phyloP scores from a whole-genome alignment of 345 rosid species.

The Gossypioides kirkii region DNA sequence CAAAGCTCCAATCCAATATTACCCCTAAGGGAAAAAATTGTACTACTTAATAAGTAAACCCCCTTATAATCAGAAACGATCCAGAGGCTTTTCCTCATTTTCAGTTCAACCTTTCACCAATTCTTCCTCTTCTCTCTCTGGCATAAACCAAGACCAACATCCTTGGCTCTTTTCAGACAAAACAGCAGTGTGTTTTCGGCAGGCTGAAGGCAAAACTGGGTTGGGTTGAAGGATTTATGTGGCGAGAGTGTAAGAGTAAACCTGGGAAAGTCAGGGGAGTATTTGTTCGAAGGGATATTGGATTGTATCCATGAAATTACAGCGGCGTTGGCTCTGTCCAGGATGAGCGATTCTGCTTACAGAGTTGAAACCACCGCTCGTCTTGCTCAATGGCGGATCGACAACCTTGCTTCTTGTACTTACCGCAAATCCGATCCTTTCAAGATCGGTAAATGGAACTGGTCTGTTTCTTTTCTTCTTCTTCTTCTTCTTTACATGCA shows the following conservation, averaged over 20 bases:
- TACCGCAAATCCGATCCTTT: conserved; percentile 96
- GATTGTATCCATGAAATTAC: conserved; percentile 95
- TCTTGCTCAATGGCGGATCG: conserved; percentile 98
- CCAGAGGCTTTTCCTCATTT: conserved; percentile 15
- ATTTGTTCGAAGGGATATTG: conserved; percentile 64
- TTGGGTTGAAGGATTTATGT: conserved; percentile 17
- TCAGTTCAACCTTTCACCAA: conserved; percentile 28
- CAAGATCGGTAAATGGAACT: conserved; percentile 94
- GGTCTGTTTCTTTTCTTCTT: conserved; percentile 31
- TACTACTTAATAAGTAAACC: not conserved
- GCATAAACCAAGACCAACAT: conserved; percentile 39
- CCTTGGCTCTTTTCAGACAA: conserved; percentile 18
- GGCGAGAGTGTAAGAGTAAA: conserved; percentile 33
- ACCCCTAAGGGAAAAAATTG: not conserved
- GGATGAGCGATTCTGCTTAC: conserved; percentile 87
- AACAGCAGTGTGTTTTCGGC: not conserved
- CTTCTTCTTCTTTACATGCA: not conserved
- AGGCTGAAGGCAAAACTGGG: not conserved
- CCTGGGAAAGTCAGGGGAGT: conserved; percentile 95
- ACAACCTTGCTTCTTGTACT: conserved; percentile 69
- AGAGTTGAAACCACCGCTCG: conserved; percentile 85
- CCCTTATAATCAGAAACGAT: not conserved
- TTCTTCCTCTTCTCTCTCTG: conserved; percentile 27
- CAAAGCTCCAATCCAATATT: conserved; percentile 20
- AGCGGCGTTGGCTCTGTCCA: conserved; percentile 65